A percentile compares a stretch with the other conserved stretches of the same genome.
Evolutionary conservation across 371 early-diverging fungal genomes (phyloP).

Genomic region (Batkoa obscura): DNA sequence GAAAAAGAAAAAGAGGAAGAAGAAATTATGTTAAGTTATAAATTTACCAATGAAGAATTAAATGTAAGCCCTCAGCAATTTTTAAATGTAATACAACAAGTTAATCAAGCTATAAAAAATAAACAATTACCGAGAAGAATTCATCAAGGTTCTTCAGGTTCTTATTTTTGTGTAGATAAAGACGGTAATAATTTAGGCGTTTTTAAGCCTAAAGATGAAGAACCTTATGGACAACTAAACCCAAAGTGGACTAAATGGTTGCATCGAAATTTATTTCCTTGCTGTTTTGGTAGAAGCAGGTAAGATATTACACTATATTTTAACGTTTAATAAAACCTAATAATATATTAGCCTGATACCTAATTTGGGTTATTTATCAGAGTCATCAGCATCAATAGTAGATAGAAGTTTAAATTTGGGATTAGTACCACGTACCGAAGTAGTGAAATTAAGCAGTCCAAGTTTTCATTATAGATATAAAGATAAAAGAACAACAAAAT

Average conservation of each 20-base stretch:
- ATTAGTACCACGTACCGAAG: slow-evolving; percentile 70
- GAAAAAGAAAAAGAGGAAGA: background rate
- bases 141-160: slow-evolving; percentile 69
- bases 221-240: slow-evolving; percentile 76
- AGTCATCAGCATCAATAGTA: slow-evolving; percentile 63
- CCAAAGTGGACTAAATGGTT: slow-evolving; percentile 91
- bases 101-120: slow-evolving; percentile 41
- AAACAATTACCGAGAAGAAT: slow-evolving; percentile 50
- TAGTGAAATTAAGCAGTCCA: slow-evolving; percentile 47
- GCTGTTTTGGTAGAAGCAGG: slow-evolving; percentile 78
- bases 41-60: background rate
- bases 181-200: slow-evolving; percentile 64
- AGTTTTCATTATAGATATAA: slow-evolving; percentile 56
- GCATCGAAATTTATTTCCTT: slow-evolving; percentile 70
- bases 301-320: slow-evolving; percentile 6
- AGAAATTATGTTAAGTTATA: background rate
- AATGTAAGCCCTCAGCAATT: slow-evolving; percentile 16
- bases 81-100: slow-evolving; percentile 38
- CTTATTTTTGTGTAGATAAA: slow-evolving; percentile 62
- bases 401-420: slow-evolving; percentile 54
- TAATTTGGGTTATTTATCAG: slow-evolving; percentile 72
- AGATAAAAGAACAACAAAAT: slow-evolving; percentile 22
- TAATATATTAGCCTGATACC: slow-evolving; percentile 37
- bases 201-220: slow-evolving; percentile 88
- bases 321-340: background rate